Evolutionary conservation across 2,329 filamentous ascomycete genomes (phyloP), one percentile per base, ranked within the genome.

Genomic region (Aspergillus fumigatus): DNA sequence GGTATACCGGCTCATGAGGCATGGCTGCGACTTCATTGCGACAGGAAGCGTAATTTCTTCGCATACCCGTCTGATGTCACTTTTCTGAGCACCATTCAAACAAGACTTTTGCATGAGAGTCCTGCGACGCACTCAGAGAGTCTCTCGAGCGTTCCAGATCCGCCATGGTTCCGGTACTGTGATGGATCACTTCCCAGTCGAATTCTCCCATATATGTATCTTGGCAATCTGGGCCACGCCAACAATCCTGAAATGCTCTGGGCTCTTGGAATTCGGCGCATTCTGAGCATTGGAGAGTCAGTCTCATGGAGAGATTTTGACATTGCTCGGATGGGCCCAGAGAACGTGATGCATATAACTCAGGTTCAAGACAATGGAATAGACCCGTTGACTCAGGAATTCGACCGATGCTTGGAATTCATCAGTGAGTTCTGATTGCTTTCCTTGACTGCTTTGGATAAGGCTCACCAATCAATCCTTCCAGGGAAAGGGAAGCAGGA

Each of bases 291-390:
- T 29, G 94, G 94, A 2, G 94, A 99, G 77, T 87, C 87, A 2
- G 84, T 94, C 1, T 85, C 84, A 62, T 97, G 94, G 94, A 81
- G 82, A 3, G 84, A 88, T 25, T 84, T 85, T 3, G 84, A 90
- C 57, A 76, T 85, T 51, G 84, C 88, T 38, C 77, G 79, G 50
- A 96, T 92, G 90, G 89, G 88, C 0, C 66, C 76, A 10, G 87
- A 93, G 38, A 94, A 95, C 62, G 77, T 96, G 19, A 85, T 94
- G 69, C 83, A 88, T 65, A 84, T 99, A 35, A 87, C 93, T 68
- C 84, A 88, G 14, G 90, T 99, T 5, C 94, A 97, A 70, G 94
- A 99, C 69, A 99, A 99, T 68, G 94, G 94, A 4, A 94, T 97
- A 59, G 94, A 99, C 73, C 88, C 92, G 4, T 77, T 99, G 65